Conservation (phyloP, 805 yeast species). For the Saturnispora mendoncae region DNA sequence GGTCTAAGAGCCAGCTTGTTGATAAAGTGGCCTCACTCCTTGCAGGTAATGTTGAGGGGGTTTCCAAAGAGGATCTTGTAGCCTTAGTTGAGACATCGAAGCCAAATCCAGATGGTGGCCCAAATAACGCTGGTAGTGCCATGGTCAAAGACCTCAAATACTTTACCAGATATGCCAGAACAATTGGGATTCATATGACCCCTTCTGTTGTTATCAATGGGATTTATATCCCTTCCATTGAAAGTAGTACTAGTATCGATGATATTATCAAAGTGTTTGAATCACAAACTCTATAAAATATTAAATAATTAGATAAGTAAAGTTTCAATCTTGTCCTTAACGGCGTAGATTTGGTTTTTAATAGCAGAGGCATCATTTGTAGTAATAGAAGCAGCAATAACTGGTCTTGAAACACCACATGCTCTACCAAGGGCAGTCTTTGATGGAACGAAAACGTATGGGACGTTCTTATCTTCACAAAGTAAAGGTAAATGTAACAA, state of each 20-base stretch:
- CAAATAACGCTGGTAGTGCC: constrained; percentile 48
- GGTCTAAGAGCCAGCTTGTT: constrained; percentile 49
- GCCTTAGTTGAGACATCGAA: constrained; percentile 13
- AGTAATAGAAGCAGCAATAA: constrained; percentile 96
- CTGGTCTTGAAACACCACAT: constrained; percentile 99
- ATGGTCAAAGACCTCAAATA: constrained; percentile 60
- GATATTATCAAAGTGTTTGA: constrained; percentile 35
- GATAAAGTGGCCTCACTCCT: constrained; percentile 45
- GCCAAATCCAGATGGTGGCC: constrained; percentile 25
- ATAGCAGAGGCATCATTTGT: constrained; percentile 97
- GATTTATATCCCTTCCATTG: constrained; percentile 45
- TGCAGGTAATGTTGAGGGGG: too few relatives aligned
- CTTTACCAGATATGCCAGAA: constrained; percentile 64
- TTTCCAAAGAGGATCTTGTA: constrained; percentile 32
- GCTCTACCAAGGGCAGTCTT: constrained; percentile 99
- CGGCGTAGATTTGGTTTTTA: constrained; percentile 92
- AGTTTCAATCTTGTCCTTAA: constrained; percentile 98
- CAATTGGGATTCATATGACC: constrained; percentile 74
- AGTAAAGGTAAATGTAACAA: constrained; percentile 92
- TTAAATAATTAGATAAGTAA: constrained; percentile 30
- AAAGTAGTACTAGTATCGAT: constrained; percentile 49
- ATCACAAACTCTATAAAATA: constrained; percentile 12
- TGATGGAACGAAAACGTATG: constrained; percentile 97
- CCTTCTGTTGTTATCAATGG: constrained; percentile 75
- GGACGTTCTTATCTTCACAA: constrained; percentile 99